Base-by-base conservation (phyloP, 768 basidiomycete genomes). In the Neoboletus brunneissimus region DNA sequence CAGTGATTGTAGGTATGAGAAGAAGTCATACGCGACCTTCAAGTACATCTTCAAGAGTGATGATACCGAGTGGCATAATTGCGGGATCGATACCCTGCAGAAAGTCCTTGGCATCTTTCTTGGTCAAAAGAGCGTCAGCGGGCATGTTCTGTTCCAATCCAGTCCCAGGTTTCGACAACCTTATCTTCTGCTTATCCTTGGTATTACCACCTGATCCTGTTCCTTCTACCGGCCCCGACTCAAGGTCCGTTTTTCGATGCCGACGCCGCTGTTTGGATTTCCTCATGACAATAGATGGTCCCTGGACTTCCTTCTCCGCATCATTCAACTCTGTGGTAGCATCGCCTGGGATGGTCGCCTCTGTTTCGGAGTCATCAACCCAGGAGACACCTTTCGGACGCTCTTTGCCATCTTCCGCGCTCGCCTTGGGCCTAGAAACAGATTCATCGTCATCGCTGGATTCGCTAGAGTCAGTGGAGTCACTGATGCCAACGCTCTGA, bases 1-100 rank as follows among this genome's bases (percentile, higher is more conserved):
- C 35, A 64, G 53, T 20, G 0, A 34, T 12, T 4, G 29, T 6
- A 4, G 43, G 15, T 11, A 37, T 6, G n/a, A 40, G 4, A 5
- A 48, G 22, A 20, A 31, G 54, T 29, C 13, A 31, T 15, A 40
- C 64, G 66, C 22, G 50, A 88, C 89, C 89, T 82, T 96, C 94
- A 11, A 96, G 77, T 10, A 96, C 90, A 60, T 96, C 94, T 72
- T 96, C 94, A 2, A 96, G 79, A 0, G 94, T 96, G 58, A 96
- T 94, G 64, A 96, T 92, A 48, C 94, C 94, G 25, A 94, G 77
- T 3, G 91, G 92, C 77, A 87, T 88, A 34, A 93, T 79, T 20
- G 86, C 84, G 0, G 87, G 89, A 68, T 94, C 91, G 52, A 93
- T 81, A 40, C 81, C 81, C 76, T 88, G 86, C 69, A 95, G 75